Base-by-base conservation (phyloP, 805 yeast species). In the Candida alai region DNA sequence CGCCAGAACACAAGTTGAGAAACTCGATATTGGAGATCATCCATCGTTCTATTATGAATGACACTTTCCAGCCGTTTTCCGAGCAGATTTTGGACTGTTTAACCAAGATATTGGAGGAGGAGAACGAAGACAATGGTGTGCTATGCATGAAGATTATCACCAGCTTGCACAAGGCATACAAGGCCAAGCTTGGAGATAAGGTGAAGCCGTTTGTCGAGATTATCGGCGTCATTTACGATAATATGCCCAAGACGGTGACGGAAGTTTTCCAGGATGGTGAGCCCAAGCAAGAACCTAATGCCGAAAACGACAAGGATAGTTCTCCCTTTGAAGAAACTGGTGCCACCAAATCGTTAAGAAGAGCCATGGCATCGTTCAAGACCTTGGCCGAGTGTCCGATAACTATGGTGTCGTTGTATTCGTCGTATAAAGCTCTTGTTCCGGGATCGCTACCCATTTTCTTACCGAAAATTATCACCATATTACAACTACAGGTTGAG, bases 301-400 rank as follows among this genome's bases (percentile, higher is more conserved):
- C 12, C 5, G 41, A 39, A 10, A 11, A 35, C 8, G 33, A 39
- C 19, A 48, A 53, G 28, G 64, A 57, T 27, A 48, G 47, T 51
- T 48, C 62, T 3, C 59, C 58, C 15, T 52, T 67, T 17, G 68
- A 66, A 12, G 65, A 68, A 10, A 67, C 62, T 4, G n/a, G 17
- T 3, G 20, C 72, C 68, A 6, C 42, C 67, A 2, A 78, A 78
- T 63, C 72, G 2, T 65, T 88, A 35, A 72, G 73, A 28, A 74
- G 73, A 41, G 82, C 96, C 4, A 74, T 85, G 73, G 70, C 57
- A 44, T 88, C 97, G 1, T 90, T 93, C 70, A 89, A 88, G 54
- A 86, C 90, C 10, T 71, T 93, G 40, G 85, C 96, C 0, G 99
- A 93, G 56, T 89, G 97, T 54, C 99, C 99, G 7, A 90, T 93